Conservation (phyloP, 805 yeast species). For the Saccharomycopsis fodiens region DNA sequence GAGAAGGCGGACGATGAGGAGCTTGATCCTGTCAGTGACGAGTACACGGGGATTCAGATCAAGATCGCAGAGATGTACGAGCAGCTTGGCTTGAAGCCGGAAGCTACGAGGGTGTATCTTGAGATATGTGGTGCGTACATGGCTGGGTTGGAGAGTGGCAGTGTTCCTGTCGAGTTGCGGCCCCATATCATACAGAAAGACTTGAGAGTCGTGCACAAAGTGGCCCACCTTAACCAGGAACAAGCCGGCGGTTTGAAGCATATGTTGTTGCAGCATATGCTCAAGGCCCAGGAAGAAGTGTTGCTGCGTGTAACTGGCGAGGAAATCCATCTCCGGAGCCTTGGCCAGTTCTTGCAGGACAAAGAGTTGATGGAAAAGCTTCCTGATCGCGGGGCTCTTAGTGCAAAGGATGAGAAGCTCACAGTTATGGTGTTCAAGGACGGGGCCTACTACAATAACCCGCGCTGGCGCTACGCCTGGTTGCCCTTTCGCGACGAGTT, state of each 20-base stretch:
- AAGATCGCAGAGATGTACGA: conserved; percentile 86
- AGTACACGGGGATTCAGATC: conserved; percentile 85
- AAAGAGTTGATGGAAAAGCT: background rate
- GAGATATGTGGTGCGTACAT: conserved; percentile 57
- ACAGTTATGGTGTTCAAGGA: background rate
- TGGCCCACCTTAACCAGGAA: conserved; percentile 46
- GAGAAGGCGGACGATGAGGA: conserved; percentile 46
- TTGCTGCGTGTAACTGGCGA: conserved; percentile 14
- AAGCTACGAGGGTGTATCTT: conserved; percentile 60
- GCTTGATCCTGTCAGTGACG: conserved; percentile 57
- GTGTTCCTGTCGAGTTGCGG: conserved; percentile 30
- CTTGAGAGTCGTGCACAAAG: conserved; percentile 58
- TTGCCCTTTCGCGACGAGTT: conserved; percentile 71
- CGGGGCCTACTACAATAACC: background rate
- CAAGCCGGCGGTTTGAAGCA: conserved; percentile 46
- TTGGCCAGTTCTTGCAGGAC: background rate
- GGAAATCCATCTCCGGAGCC: background rate
- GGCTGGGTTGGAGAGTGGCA: conserved; percentile 38
- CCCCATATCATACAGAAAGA: conserved; percentile 64
- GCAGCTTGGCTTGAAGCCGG: conserved; percentile 48
- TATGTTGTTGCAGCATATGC: conserved; percentile 52
- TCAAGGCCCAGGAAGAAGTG: conserved; percentile 61
- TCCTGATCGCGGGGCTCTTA: background rate
- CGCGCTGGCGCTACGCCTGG: conserved; percentile 47
- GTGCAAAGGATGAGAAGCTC: background rate